These are phyloP conservation scores for Metschnikowia anglica DNA, from an alignment of 805 yeast genomes.

Conservation along the genomic window DNA sequence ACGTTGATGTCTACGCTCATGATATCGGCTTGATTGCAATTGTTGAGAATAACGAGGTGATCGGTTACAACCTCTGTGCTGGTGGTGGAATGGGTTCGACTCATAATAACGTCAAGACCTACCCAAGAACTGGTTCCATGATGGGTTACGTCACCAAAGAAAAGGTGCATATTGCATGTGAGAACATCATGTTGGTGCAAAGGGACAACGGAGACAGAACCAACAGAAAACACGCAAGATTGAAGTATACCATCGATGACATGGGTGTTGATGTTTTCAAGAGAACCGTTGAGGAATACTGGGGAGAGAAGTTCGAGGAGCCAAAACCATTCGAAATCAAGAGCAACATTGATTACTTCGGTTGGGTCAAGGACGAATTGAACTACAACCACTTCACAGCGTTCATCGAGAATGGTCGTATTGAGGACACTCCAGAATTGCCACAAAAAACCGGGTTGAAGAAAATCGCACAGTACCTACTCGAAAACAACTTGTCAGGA, in stretches of 20 bases:
- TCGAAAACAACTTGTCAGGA: constrained; percentile 56
- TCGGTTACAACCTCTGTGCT: constrained; percentile 84
- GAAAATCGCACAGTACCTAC: constrained; percentile 71
- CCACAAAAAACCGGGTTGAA: constrained; percentile 87
- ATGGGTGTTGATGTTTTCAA: constrained; percentile 86
- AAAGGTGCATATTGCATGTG: constrained; percentile 75
- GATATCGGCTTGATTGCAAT: constrained; percentile 93
- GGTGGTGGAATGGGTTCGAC: constrained; percentile 99
- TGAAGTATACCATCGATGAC: constrained; percentile 94
- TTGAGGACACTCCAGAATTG: constrained; percentile 85
- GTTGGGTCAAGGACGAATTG: constrained; percentile 86
- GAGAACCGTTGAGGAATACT: constrained; percentile 74
- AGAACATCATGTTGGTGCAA: constrained; percentile 89
- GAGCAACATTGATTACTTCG: constrained; percentile 87
- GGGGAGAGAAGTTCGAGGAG: constrained; percentile 73
- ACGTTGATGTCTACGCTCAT: constrained; percentile 94
- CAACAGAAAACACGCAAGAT: constrained; percentile 96
- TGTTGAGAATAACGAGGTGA: constrained; percentile 59
- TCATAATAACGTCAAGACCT: constrained; percentile 93
- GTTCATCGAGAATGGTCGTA: constrained; percentile 94
- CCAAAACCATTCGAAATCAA: constrained; percentile 73
- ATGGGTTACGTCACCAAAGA: constrained; percentile 74
- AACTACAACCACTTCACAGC: constrained; percentile 89
- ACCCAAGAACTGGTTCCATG: constrained; percentile 90
- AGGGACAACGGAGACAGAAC: constrained; percentile 93